These are phyloP conservation scores for Suhomyces anneliseae DNA, from an alignment of 1,139 yeast genomes.

Conservation along the genomic window DNA sequence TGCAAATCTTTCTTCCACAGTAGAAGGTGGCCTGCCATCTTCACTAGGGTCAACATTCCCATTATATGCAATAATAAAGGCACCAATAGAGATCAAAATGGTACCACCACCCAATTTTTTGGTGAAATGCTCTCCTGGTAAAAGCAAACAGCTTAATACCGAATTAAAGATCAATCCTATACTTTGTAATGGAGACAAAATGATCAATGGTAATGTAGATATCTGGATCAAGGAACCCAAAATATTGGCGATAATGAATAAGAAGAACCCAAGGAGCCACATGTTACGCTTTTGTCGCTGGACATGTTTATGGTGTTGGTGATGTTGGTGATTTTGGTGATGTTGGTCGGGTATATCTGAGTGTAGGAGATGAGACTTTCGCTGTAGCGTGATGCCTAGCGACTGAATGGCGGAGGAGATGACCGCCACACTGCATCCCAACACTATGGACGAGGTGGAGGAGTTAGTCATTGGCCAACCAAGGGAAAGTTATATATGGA, in stretches of 20 bases:
- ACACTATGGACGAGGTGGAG: slow-evolving; percentile 25
- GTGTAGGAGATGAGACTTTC: slow-evolving; percentile 65
- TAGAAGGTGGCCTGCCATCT: slow-evolving; percentile 24
- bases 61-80: slow-evolving; percentile 75
- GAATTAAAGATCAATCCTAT: slow-evolving; percentile 86
- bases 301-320: slow-evolving; percentile 25
- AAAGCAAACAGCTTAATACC: slow-evolving; percentile 60
- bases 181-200: slow-evolving; percentile 82
- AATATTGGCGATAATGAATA: slow-evolving; percentile 73
- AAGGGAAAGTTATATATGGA: too few species aligned
- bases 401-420: slow-evolving; percentile 81
- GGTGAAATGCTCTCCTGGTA: slow-evolving; percentile 71
- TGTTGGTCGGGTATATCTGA: slow-evolving; percentile 5
- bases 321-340: slow-evolving; percentile 13
- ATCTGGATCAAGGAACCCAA: slow-evolving; percentile 84
- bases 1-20: slow-evolving; percentile 28
- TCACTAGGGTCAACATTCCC: slow-evolving; percentile 36
- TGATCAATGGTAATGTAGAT: slow-evolving; percentile 77
- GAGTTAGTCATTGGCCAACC: neutral
- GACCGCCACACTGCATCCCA: slow-evolving; percentile 76
- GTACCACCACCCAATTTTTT: slow-evolving; percentile 62
- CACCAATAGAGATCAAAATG: slow-evolving; percentile 67
- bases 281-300: slow-evolving; percentile 54
- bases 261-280: slow-evolving; percentile 73
- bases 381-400: slow-evolving; percentile 77